Evolutionary conservation across 306 rosid species (phyloP).

Genomic region (Fagus crenata): DNA sequence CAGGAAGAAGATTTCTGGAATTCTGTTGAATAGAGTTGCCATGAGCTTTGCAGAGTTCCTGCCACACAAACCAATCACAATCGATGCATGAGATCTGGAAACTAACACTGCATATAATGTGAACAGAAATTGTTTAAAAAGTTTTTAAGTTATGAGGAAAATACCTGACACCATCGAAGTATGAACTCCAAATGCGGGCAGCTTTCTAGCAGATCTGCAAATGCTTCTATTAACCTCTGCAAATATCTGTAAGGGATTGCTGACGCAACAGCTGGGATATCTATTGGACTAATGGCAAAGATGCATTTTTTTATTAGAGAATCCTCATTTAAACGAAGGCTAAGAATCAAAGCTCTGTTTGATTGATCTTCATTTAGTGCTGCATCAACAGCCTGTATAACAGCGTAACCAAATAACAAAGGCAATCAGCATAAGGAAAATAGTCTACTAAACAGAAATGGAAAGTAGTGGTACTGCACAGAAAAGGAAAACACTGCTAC

Average conservation of each 20-base stretch:
- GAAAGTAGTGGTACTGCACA: conserved; percentile 33
- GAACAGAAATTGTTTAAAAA: background rate
- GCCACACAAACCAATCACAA: conserved; percentile 35
- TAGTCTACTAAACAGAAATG: background rate
- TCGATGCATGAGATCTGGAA: conserved; percentile 13
- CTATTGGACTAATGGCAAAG: conserved; percentile 61
- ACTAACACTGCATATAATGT: background rate
- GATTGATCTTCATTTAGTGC: conserved; percentile 67
- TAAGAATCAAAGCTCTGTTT: conserved; percentile 75
- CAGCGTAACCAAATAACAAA: conserved; percentile 22
- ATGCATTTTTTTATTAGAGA: conserved; percentile 66
- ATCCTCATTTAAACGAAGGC: conserved; percentile 85
- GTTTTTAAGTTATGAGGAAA: conserved; percentile 2
- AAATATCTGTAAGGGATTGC: conserved; percentile 70
- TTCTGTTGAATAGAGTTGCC: conserved; percentile 75
- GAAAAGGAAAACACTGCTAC: background rate
- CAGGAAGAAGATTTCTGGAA: conserved; percentile 70
- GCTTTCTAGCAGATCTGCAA: conserved; percentile 79
- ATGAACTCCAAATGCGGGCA: conserved; percentile 89
- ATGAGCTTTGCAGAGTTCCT: conserved; percentile 86
- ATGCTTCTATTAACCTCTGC: conserved; percentile 77
- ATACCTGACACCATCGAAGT: conserved; percentile 86
- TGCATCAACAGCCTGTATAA: conserved; percentile 75
- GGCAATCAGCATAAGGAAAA: background rate
- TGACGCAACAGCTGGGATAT: conserved; percentile 60